Evolutionary conservation across 225 moss, liverwort and hornwort genomes (phyloP), one percentile per base, ranked within the genome.

Genomic region (Polytrichum formosum): DNA sequence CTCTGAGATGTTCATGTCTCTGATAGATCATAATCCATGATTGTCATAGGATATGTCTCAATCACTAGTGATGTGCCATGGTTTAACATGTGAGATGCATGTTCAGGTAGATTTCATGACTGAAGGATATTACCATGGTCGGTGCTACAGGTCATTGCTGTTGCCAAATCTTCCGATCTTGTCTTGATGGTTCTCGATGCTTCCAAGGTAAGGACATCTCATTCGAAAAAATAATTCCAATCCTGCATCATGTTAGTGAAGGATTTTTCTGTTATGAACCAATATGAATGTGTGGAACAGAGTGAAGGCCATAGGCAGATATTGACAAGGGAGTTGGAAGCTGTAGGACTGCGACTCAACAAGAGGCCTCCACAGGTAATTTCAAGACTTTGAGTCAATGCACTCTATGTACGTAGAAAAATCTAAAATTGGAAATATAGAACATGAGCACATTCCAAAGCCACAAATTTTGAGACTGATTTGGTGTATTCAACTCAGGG

Each of bases 131-230:
- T 26, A 28, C 56, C 62, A 70, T 60, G 33, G 30, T 79, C 53
- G 23, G 46, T 66, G 76, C 26, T 79, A 71, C 90, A 96, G 96
- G 97, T 98, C 76, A 98, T 98, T 84, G 97, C 97, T 71, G 97
- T 98, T 64, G 97, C 97, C 31, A 98, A 98, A 76, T 98, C 97
- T 63, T 98, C 97, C 10, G 97, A 98, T 73, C 87, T 98, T 76
- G 97, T 98, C 30, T 86, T 98, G 80, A 98, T 98, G 97, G 94
- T 98, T 71, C 92, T 98, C 19, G 97, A 98, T 88, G 97, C 97
- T 79, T 98, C 97, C 27, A 98, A 98, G 95, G 95, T 92, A 63
- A 46, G 46, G 13, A 46, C 46, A 16, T 0, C 46, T 46, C 46
- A 46, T 46, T 46, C 7, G 7, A 31, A 31, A 7, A 31, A 7